Base-by-base conservation (phyloP, 768 basidiomycete genomes). In the Podaxis carcinomalis region DNA sequence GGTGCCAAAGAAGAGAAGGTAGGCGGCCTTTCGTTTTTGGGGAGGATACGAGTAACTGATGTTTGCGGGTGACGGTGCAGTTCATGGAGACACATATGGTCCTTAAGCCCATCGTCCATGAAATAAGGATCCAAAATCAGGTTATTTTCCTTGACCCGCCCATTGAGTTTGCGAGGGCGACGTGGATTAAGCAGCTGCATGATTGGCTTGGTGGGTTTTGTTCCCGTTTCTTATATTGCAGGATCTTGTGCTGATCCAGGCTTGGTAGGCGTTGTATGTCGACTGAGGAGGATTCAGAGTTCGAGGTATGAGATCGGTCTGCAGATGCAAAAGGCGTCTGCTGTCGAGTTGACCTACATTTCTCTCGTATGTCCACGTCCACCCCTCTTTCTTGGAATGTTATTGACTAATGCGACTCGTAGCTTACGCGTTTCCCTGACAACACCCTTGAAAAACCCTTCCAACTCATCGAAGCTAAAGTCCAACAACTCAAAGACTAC, bases 131-230 rank as follows among this genome's bases (percentile, higher is more conserved):
- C 82, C 92, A 95, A 70, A 97, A 99, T 70, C 97, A 99, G 71
- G 93, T 98, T 64, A 98, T 99, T 73, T 98, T 97, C 78, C 80
- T 98, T 55, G 96, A 98, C 71, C 97, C 97, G 27, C 97, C 97
- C 62, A 93, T 98, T 77, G 96, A 98, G 72, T 85, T 92, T 67
- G 94, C 96, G 0, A 86, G 95, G 44, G 85, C 90, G 53, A 89
- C 83, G 7, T 98, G 95, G 95, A 83, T 95, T 62, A 83, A 81
- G 49, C 91, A 95, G 70, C 75, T 97, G 63, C 95, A 98, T 67
- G 88, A 90, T 61, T 93, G 93, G 88, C 78, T 98, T 13, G 92
- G 92, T 89, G 63, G 42, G 75, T 63, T 3, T 10, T 14, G 39
- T 50, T 28, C 6, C 28, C 23, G 14, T n/a, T 13, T 13, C 13